Percentiles rank a stretch among this genome's conserved stretches.
Evolutionary conservation across 2,329 filamentous ascomycete species (phyloP).

Genomic region (Cladosporium halotolerans): DNA sequence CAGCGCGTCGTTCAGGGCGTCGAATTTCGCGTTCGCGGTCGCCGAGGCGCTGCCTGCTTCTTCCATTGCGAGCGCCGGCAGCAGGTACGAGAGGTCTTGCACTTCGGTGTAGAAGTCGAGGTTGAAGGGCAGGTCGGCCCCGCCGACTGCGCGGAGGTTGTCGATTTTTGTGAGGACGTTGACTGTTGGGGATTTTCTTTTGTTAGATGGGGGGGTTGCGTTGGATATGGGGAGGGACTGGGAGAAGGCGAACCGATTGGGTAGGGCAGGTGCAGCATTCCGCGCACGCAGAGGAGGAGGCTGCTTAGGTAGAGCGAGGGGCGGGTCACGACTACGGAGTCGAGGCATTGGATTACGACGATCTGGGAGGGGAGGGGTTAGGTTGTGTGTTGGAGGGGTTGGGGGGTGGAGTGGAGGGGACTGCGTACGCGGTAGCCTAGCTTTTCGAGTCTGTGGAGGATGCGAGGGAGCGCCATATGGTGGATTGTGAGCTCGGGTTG

Average conservation of each 20-base stretch:
- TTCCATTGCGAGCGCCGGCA: constrained; percentile 74
- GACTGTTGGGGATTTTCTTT: constrained; percentile 43
- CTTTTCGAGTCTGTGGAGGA: constrained; percentile 87
- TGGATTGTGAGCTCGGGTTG: constrained; percentile 97
- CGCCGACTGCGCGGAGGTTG: constrained; percentile 65
- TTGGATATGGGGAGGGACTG: background rate
- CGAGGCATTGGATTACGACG: constrained; percentile 86
- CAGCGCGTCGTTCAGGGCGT: constrained; percentile 77
- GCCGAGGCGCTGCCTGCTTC: constrained; percentile 42
- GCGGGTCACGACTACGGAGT: constrained; percentile 87
- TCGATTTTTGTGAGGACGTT: constrained; percentile 98
- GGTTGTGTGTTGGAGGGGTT: constrained; percentile 33
- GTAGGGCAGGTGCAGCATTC: constrained; percentile 97
- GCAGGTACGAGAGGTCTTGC: constrained; percentile 79
- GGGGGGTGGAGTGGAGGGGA: constrained; percentile 5
- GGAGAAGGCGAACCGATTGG: constrained; percentile 50
- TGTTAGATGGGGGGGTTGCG: background rate
- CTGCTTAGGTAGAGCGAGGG: constrained; percentile 94
- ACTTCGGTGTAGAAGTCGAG: constrained; percentile 97
- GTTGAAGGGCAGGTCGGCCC: constrained; percentile 85
- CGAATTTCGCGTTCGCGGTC: constrained; percentile 55
- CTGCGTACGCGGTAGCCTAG: constrained; percentile 76
- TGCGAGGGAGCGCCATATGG: constrained; percentile 82
- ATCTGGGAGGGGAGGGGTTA: constrained; percentile 50
- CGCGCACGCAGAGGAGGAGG: constrained; percentile 82